Evolutionary conservation across 306 rosid species (phyloP).

Genomic region (Cyclanthera cordifolia): DNA sequence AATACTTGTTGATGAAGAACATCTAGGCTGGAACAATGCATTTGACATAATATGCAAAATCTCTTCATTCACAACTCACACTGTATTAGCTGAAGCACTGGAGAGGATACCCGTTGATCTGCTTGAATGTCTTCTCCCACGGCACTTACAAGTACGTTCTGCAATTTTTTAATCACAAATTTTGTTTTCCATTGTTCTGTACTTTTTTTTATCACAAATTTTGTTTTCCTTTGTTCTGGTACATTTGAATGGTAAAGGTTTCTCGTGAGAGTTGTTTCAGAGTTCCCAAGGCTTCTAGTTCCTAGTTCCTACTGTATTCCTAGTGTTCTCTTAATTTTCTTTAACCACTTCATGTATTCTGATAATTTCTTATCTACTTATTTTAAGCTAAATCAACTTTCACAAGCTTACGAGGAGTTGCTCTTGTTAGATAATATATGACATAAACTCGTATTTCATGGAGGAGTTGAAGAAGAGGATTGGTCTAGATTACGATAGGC

Average conservation of each 20-base stretch:
- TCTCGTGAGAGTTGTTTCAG: not conserved
- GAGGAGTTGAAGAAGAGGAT: conserved; percentile 62
- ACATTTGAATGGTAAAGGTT: not conserved
- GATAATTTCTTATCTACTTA: not conserved
- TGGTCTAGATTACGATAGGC: conserved; percentile 49
- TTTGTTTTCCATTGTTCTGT: not conserved
- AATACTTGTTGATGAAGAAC: conserved; percentile 57
- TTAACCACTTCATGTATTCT: conserved; percentile 15
- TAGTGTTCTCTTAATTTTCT: not conserved
- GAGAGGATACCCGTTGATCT: conserved; percentile 64
- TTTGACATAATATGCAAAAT: conserved; percentile 48
- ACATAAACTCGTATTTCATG: conserved; percentile 42
- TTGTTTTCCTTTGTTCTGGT: conserved; percentile 8
- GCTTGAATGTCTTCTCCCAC: conserved; percentile 60
- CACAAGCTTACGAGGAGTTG: not conserved
- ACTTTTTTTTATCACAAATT: not conserved
- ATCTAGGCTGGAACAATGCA: conserved; percentile 47
- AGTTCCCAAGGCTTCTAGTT: not conserved
- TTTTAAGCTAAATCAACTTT: not conserved
- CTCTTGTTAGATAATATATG: conserved; percentile 47
- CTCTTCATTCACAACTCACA: conserved; percentile 59
- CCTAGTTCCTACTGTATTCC: not conserved
- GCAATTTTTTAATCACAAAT: not conserved
- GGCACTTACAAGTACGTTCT: conserved; percentile 51
- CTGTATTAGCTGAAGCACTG: conserved; percentile 50